Percentiles rank a stretch among this genome's conserved stretches.
Evolutionary conservation across 768 basidiomycete species (phyloP).

Genomic region (Russula earlei): DNA sequence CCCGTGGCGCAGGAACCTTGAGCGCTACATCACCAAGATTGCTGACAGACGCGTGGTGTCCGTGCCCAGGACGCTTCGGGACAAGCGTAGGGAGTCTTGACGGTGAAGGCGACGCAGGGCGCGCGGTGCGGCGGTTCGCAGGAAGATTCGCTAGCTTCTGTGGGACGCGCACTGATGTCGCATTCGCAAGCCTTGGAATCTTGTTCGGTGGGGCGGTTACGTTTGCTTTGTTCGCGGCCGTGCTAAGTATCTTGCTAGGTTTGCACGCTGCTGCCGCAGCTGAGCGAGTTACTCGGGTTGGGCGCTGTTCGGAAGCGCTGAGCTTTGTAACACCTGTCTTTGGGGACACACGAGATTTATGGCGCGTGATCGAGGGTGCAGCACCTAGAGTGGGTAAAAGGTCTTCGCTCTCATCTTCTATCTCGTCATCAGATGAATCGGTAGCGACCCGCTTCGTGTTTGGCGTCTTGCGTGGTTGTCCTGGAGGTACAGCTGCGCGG

Average conservation of each 20-base stretch:
- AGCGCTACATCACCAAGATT: constrained; percentile 42
- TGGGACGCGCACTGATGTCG: constrained; percentile 38
- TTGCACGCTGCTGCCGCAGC: constrained; percentile 33
- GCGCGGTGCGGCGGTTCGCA: constrained; percentile 30
- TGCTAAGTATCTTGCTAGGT: constrained; percentile 20
- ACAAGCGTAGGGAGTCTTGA: constrained; percentile 71
- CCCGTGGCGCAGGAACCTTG: constrained; percentile 28
- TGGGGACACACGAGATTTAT: constrained; percentile 27
- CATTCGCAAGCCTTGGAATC: constrained; percentile 32
- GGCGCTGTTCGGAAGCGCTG: constrained; percentile 62
- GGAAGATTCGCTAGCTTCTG: constrained; percentile 24
- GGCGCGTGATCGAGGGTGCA: constrained; percentile 30
- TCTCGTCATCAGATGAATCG: constrained; percentile 60
- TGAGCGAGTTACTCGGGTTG: constrained; percentile 65
- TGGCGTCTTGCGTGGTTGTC: constrained; percentile 84
- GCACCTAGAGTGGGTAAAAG: constrained; percentile 53
- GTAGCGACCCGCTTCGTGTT: constrained; percentile 59
- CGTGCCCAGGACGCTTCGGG: constrained; percentile 35
- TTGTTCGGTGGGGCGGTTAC: constrained; percentile 31
- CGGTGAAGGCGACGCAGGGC: constrained; percentile 57
- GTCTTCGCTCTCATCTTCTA: constrained; percentile 47
- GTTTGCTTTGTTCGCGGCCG: constrained; percentile 21
- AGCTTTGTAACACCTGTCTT: constrained; percentile 33
- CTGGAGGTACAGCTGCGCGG: constrained; percentile 62
- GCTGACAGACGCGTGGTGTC: constrained; percentile 32